Conservation (phyloP, 805 yeast species). For the Candida adriatica region DNA sequence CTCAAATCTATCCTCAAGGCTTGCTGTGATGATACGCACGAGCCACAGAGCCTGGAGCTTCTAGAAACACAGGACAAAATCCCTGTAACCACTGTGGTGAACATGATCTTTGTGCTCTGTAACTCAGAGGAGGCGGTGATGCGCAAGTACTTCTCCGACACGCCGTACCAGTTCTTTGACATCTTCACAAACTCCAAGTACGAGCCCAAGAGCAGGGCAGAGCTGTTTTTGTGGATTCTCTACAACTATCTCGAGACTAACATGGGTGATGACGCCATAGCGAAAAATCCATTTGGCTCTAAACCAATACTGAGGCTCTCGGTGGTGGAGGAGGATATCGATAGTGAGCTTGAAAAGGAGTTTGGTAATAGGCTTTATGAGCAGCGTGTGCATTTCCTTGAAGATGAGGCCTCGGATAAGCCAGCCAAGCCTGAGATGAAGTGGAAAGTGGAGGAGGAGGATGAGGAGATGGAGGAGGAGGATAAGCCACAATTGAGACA, state of each 20-base stretch:
- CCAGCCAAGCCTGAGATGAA: conserved; percentile 6
- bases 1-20: conserved; percentile 85
- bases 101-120: conserved; percentile 67
- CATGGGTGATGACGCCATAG: conserved; percentile 43
- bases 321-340: conserved; percentile 31
- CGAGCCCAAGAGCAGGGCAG: conserved; percentile 60
- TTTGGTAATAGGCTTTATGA: conserved; percentile 36
- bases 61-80: conserved; percentile 30
- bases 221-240: conserved; percentile 74
- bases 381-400: conserved; percentile 30
- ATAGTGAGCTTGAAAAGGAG: conserved; percentile 34
- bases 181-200: conserved; percentile 58
- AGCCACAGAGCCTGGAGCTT: conserved; percentile 42
- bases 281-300: conserved; percentile 52
- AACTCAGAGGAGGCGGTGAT: conserved; percentile 52
- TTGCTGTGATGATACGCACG: conserved; percentile 63
- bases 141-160: conserved; percentile 21
- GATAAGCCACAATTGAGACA: conserved; percentile 9
- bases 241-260: conserved; percentile 77
- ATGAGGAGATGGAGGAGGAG: background rate
- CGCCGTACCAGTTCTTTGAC: conserved; percentile 56
- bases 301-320: conserved; percentile 17
- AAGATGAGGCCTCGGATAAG: conserved; percentile 13
- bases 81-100: conserved; percentile 61
- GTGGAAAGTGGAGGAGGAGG: conserved; percentile 3